A percentile compares a stretch with the other conserved stretches of the same genome.
Evolutionary conservation across 768 basidiomycete species (phyloP).

Genomic region (Panaeolus papilionaceus): DNA sequence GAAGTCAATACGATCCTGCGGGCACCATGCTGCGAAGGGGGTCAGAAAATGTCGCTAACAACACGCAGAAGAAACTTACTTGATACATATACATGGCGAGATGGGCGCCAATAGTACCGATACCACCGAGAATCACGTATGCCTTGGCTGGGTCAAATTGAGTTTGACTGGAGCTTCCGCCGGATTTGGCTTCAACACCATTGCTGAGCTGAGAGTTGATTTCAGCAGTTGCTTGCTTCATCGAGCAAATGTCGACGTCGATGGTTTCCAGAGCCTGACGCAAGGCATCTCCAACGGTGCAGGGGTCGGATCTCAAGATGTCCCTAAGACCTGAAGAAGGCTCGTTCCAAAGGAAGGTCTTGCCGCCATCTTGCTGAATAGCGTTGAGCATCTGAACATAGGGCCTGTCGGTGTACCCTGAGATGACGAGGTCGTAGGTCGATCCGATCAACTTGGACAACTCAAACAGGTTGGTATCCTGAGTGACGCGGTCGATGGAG

Average conservation of each 20-base stretch:
- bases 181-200: background rate
- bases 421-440: constrained; percentile 23
- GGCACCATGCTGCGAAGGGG: constrained; percentile 38
- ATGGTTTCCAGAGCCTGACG: constrained; percentile 14
- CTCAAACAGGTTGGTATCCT: constrained; percentile 20
- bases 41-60: background rate
- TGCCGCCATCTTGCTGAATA: constrained; percentile 17
- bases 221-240: constrained; percentile 10
- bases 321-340: constrained; percentile 18
- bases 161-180: background rate
- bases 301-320: constrained; percentile 19
- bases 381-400: constrained; percentile 22
- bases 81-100: constrained; percentile 49
- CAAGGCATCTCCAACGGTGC: constrained; percentile 21
- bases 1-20: constrained; percentile 43
- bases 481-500: constrained; percentile 7
- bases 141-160: constrained; percentile 35
- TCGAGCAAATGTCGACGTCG: background rate
- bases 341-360: constrained; percentile 22
- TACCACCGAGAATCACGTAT: constrained; percentile 47
- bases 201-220: background rate
- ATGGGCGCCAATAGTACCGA: constrained; percentile 43
- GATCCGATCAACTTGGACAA: constrained; percentile 19
- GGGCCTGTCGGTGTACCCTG: constrained; percentile 20
- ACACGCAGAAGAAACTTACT: constrained; percentile 29